Evolutionary conservation across 192 early-diverging fungal genomes (phyloP), one percentile per base, ranked within the genome.

Genomic region (Coemansia sp.): DNA sequence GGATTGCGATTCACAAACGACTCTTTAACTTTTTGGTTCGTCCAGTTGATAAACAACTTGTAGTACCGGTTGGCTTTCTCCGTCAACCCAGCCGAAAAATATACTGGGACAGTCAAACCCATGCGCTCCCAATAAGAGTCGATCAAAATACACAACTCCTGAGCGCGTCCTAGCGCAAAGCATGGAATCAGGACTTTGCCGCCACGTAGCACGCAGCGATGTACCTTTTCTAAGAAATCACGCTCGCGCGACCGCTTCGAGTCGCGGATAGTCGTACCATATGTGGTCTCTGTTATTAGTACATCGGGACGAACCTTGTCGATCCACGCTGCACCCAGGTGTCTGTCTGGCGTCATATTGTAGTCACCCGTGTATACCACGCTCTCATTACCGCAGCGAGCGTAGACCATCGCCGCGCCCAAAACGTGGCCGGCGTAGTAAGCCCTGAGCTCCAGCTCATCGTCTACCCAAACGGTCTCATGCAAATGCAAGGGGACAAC

Each of bases 381-480:
- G 13, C 92, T 93, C 68, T 95, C 91, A 47, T 84, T 79, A 46
- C 94, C 86, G 55, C 82, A 73, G 16, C 78, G 54, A 55, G 94
- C 91, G 68, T 96, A 93, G 68, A 97, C 95, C 97, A 99, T 98
- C 40, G 94, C 96, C 0, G 97, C 97, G 5, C 97, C 97, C 27
- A 99, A 87, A 3, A 99, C 97, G 72, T 99, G 97, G 0, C 97
- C 97, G 12, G 97, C 97, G 82, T 99, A 97, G 72, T 97, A 99
- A 6, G 91, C 91, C 49, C 88, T 88, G 44, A 94, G 90, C 71
- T 91, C 89, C 24, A 94, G 84, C 59, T 97, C 93, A 29, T 91
- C 90, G 74, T 96, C 95, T 4, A 93, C 90, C 84, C 89, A 86
- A 64, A 95, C 87, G 8, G 91, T 94, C 70, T 97, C 90, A 75